phyloP scores from a whole-genome alignment of 2,329 filamentous ascomycete species.

The Pseudopyrenochaeta lycopersici region DNA sequence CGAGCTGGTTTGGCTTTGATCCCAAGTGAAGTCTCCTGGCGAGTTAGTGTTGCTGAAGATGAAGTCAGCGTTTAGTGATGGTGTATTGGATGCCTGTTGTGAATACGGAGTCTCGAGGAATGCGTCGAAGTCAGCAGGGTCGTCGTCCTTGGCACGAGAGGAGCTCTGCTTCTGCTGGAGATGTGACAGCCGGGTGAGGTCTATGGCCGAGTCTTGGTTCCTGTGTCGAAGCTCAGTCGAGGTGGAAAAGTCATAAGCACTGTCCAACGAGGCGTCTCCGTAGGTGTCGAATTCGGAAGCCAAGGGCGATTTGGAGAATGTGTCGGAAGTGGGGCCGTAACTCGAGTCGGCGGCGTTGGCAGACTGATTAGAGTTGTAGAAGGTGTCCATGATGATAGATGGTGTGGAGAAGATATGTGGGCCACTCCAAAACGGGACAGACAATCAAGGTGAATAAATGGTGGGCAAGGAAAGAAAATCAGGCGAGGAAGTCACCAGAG shows the following conservation, averaged over 20 bases:
- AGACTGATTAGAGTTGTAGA: conserved; percentile 24
- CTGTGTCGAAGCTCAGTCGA: conserved; percentile 16
- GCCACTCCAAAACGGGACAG: background rate
- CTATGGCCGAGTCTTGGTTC: conserved; percentile 36
- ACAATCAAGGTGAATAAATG: conserved; percentile 8
- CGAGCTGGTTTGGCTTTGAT: conserved; percentile 43
- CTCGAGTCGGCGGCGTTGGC: conserved; percentile 16
- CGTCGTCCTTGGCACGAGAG: no score
- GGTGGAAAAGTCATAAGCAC: conserved; percentile 9
- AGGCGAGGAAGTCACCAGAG: conserved; percentile 6
- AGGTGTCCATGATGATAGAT: conserved; percentile 18
- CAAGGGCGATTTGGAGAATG: conserved; percentile 25
- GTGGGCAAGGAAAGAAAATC: background rate
- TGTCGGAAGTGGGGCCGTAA: conserved; percentile 18
- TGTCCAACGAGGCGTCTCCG: conserved; percentile 6
- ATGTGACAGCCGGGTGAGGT: conserved; percentile 15
- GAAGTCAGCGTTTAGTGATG: conserved; percentile 37
- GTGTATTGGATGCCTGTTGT: conserved; percentile 34
- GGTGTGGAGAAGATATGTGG: conserved; percentile 9
- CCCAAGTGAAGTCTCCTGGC: conserved; percentile 37
- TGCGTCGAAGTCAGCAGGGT: background rate
- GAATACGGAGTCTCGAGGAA: conserved; percentile 28
- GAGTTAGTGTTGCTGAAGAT: conserved; percentile 45
- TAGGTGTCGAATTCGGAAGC: conserved; percentile 15
- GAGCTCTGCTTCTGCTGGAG: no score